phyloP scores from a whole-genome alignment of 306 rosid genomes.

The Cicer judaicum region DNA sequence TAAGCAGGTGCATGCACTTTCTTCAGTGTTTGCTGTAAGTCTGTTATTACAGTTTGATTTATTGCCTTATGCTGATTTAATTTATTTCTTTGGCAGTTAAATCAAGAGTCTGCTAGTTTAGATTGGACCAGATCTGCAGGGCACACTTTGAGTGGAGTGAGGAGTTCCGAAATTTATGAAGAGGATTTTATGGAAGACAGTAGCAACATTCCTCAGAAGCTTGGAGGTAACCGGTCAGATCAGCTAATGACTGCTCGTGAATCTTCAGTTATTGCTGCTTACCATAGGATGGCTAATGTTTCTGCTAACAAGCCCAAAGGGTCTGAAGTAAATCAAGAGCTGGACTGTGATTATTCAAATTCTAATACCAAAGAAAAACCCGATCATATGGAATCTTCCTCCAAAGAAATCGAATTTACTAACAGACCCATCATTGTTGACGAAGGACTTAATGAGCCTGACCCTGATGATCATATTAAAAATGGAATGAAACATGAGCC shows the following conservation, averaged over 20 bases:
- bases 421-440: conserved; percentile 41
- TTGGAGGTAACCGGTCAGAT: conserved; percentile 71
- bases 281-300: conserved; percentile 56
- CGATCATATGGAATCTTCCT: conserved; percentile 38
- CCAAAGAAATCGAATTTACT: conserved; percentile 42
- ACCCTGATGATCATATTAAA: conserved; percentile 53
- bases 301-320: conserved; percentile 47
- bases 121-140: conserved; percentile 92
- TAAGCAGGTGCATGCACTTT: conserved; percentile 67
- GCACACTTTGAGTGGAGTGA: conserved; percentile 70
- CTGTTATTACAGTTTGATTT: conserved; percentile 28
- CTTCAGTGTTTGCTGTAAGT: conserved; percentile 11
- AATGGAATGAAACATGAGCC: conserved; percentile 59
- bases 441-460: conserved; percentile 57
- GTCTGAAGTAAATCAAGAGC: conserved; percentile 56
- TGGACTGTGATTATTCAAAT: conserved; percentile 54
- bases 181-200: conserved; percentile 53
- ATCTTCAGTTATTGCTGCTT: conserved; percentile 85
- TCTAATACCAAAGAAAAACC: conserved; percentile 40
- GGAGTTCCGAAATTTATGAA: conserved; percentile 55
- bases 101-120: conserved; percentile 82
- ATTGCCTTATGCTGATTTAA: conserved; percentile 37
- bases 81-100: conserved; percentile 63
- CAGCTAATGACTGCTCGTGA: conserved; percentile 65
- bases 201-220: conserved; percentile 62